Base-by-base conservation (phyloP, 306 rosid genomes). In the Cucurbita ficifolia region DNA sequence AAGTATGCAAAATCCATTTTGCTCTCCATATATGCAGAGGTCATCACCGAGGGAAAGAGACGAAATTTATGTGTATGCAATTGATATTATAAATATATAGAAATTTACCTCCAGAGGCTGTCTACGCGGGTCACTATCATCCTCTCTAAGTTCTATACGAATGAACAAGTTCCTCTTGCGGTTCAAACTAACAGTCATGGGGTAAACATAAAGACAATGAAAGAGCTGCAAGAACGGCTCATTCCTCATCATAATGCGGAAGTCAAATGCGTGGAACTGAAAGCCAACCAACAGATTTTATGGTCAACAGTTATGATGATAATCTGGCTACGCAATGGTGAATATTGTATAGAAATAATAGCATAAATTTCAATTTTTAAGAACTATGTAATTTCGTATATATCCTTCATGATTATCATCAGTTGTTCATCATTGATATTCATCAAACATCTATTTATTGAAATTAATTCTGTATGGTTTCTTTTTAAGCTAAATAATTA, bases 171-270 rank as follows among this genome's bases (percentile, higher is more conserved):
- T 94, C 82, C 88, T 89, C 89, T 94, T 94, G 86, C 99, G 92
- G 84, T 96, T 86, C 86, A 94, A 89, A 84, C 90, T 88, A 84
- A 94, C 88, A 69, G 91, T 86, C 95, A 86, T 70, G 56, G 99
- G 99, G 84, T 94, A 91, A 73, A 89, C 92, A 81, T 87, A 94
- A 33, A 94, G 91, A 74, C 93, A 94, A 84, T 94, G 97, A 88
- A 91, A 94, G 79, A 94, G 99, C 89, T 94, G 97, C 89, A 86
- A 82, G 86, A 90, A 94, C 36, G 99, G 99, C 91, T 91, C 92
- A n/a, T 94, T 94, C 82, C 97, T 94, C 14, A 89, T 83, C 29
- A 94, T 91, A 39, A 97, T 83, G 79, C 99, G 97, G 87, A 94
- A 94, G 95, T 94, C 99, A 39, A 94, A 94, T 54, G 97, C 97